These are phyloP conservation scores for Hypholoma sublateritium DNA, from an alignment of 768 basidiomycete species.

Conservation along the genomic window DNA sequence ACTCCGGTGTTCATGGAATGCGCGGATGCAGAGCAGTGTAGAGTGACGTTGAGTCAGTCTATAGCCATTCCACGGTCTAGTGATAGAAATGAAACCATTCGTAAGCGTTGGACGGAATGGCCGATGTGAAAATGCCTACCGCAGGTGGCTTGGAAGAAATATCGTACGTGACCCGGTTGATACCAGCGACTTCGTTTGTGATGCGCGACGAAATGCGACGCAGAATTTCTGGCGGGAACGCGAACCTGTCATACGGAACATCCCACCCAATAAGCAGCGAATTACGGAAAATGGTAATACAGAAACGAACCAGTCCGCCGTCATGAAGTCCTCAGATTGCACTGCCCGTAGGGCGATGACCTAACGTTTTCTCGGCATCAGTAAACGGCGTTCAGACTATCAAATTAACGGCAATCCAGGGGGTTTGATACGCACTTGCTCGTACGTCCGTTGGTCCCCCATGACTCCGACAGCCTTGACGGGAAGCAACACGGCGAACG, in stretches of 20 bases:
- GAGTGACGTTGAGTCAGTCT: neutral
- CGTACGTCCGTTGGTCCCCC: constrained; percentile 95
- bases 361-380: constrained; percentile 30
- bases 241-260: constrained; percentile 59
- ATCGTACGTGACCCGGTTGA: constrained; percentile 95
- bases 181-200: constrained; percentile 96
- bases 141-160: constrained; percentile 97
- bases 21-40: neutral
- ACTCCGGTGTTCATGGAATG: no score
- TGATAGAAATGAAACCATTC: constrained; percentile 10
- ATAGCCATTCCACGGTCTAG: constrained; percentile 54
- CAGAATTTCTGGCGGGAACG: constrained; percentile 90
- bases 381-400: neutral
- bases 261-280: neutral
- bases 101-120: neutral
- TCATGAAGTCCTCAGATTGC: constrained; percentile 99
- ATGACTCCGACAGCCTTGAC: constrained; percentile 98
- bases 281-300: neutral
- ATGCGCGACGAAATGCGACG: constrained; percentile 93
- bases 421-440: constrained; percentile 58
- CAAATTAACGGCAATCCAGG: neutral
- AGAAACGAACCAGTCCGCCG: constrained; percentile 85
- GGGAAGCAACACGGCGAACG: constrained; percentile 92
- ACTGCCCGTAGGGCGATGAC: constrained; percentile 95
- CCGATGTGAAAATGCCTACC: constrained; percentile 41